These are phyloP conservation scores for Penicillium psychrofluorescens DNA, from an alignment of 495 filamentous ascomycete genomes.

Conservation along the genomic window DNA sequence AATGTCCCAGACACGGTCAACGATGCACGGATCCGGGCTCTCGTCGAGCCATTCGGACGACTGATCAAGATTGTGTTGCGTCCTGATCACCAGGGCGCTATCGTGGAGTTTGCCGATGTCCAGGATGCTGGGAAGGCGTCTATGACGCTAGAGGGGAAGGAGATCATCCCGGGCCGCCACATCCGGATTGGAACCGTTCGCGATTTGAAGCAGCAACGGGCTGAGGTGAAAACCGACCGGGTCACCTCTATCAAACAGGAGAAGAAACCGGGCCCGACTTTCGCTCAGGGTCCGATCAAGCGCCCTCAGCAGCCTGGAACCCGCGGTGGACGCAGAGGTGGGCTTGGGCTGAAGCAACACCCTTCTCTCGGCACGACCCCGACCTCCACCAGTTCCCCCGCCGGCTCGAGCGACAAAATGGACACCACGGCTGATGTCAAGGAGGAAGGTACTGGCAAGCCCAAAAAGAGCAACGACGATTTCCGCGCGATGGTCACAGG, in stretches of 20 bases:
- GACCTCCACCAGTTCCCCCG: constrained; percentile 13
- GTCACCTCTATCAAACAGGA: constrained; percentile 32
- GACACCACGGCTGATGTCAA: constrained; percentile 26
- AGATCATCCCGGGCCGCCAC: constrained; percentile 56
- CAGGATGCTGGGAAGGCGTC: constrained; percentile 66
- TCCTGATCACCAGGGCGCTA: constrained; percentile 78
- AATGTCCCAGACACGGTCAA: constrained; percentile 61
- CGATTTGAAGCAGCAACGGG: constrained; percentile 59
- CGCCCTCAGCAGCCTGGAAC: constrained; percentile 49
- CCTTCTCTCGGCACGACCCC: constrained; percentile 18
- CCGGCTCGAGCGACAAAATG: constrained; percentile 26
- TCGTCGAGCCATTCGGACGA: constrained; percentile 52
- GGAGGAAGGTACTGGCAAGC: constrained; percentile 17
- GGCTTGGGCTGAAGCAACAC: constrained; percentile 44
- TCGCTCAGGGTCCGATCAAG: constrained; percentile 45
- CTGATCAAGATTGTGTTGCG: constrained; percentile 50
- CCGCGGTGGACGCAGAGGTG: constrained; percentile 42
- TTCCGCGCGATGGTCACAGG: constrained; percentile 69
- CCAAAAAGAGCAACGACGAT: constrained; percentile 76
- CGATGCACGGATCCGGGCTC: constrained; percentile 50
- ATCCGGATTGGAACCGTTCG: constrained; percentile 60
- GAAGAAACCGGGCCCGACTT: constrained; percentile 36
- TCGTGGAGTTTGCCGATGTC: constrained; percentile 70
- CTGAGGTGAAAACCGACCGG: constrained; percentile 47
- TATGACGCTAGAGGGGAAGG: constrained; percentile 63